phyloP scores from a whole-genome alignment of 2,329 filamentous ascomycete species.

The Dactylellina drechsleri region DNA sequence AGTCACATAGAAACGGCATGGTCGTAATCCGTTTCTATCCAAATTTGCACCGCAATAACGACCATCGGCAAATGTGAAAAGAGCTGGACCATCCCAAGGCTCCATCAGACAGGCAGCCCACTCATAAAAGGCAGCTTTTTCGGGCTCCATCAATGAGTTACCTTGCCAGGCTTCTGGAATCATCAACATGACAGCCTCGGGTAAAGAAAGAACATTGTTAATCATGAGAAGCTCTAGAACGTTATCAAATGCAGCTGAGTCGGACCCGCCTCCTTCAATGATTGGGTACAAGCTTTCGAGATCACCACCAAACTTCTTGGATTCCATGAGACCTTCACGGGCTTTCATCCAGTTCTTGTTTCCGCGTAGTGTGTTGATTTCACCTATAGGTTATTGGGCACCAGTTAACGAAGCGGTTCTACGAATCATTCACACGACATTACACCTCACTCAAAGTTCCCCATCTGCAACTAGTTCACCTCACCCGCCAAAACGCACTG shows the following conservation, averaged over 20 bases:
- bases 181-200: slow-evolving; percentile 98
- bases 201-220: slow-evolving; percentile 92
- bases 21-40: slow-evolving; percentile 92
- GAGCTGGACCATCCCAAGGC: slow-evolving; percentile 94
- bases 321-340: slow-evolving; percentile 92
- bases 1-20: slow-evolving; percentile 96
- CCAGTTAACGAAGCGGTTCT: slow-evolving; percentile 52
- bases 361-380: slow-evolving; percentile 95
- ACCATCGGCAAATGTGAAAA: slow-evolving; percentile 97
- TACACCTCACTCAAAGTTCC: slow-evolving; percentile 4
- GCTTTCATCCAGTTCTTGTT: slow-evolving; percentile 99
- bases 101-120: slow-evolving; percentile 99
- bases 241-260: slow-evolving; percentile 97
- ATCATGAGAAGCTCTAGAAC: slow-evolving; percentile 92
- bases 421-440: slow-evolving; percentile 41
- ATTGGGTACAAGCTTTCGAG: slow-evolving; percentile 91
- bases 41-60: slow-evolving; percentile 97
- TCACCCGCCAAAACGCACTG: slow-evolving; percentile 26
- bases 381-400: slow-evolving; percentile 64
- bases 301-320: slow-evolving; percentile 89
- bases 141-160: slow-evolving; percentile 88
- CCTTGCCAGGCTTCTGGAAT: slow-evolving; percentile 98
- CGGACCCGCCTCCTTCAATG: slow-evolving; percentile 94
- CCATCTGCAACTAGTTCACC: slow-evolving; percentile 14
- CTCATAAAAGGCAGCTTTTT: slow-evolving; percentile 97